A percentile compares a stretch with the other conserved stretches of the same genome.
Evolutionary conservation across 1,139 yeast species (phyloP).

Genomic region (Suhomyces yuchorum): DNA sequence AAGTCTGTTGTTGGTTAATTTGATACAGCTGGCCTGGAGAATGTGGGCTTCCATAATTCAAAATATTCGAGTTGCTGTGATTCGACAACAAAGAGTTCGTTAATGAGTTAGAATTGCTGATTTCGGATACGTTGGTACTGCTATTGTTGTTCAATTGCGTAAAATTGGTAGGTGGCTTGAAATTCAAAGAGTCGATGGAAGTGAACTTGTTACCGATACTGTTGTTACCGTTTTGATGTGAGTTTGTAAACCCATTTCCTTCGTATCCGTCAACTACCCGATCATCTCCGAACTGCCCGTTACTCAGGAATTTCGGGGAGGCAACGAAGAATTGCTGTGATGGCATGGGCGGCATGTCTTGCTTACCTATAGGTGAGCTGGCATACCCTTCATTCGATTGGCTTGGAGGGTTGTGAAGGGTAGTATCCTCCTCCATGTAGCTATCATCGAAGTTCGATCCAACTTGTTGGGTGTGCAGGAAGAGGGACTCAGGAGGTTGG

Average conservation of each 20-base stretch:
- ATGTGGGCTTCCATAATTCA: conserved; percentile 11
- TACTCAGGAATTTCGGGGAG: conserved; percentile 32
- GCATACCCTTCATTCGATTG: conserved; percentile 12
- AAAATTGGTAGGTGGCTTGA: conserved; percentile 47
- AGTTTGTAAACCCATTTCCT: conserved; percentile 8
- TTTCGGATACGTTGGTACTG: conserved; percentile 43
- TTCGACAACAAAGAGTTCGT: conserved; percentile 29
- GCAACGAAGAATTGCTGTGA: conserved; percentile 16
- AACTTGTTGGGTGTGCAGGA: conserved; percentile 10
- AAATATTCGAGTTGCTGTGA: conserved; percentile 21
- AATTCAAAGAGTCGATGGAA: conserved; percentile 42
- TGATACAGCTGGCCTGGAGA: conserved; percentile 16
- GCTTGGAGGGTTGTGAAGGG: conserved; percentile 22
- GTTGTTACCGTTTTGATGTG: conserved; percentile 4
- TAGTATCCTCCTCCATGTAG: conserved; percentile 47
- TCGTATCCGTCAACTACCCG: conserved; percentile 18
- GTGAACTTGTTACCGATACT: conserved; percentile 29
- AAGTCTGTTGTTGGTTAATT: conserved; percentile 14
- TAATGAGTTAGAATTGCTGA: conserved; percentile 30
- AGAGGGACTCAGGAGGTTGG: conserved; percentile 16
- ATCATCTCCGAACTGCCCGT: conserved; percentile 20
- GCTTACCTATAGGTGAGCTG: conserved; percentile 12
- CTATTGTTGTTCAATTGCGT: conserved; percentile 47
- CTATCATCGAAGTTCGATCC: conserved; percentile 28
- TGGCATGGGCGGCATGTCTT: conserved; percentile 13